phyloP scores from a whole-genome alignment of 805 yeast genomes.

The Wickerhamiella sorbophila region DNA sequence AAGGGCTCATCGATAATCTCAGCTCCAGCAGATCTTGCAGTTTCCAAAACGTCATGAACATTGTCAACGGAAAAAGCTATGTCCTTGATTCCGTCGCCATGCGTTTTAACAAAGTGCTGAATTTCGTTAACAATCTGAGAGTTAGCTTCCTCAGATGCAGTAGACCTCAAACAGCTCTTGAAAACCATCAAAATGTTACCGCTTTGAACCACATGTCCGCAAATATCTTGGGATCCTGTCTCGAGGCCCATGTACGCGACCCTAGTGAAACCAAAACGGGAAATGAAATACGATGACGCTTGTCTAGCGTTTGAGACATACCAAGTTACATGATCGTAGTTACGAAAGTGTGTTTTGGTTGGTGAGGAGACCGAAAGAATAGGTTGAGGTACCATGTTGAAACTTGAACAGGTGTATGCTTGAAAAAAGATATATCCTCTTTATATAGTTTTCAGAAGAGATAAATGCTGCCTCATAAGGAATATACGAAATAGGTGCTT shows the following conservation, averaged over 20 bases:
- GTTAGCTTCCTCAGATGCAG: conserved; percentile 20
- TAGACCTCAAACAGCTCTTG: conserved; percentile 26
- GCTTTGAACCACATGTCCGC: conserved; percentile 48
- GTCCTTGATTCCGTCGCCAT: conserved; percentile 75
- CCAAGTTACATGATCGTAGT: conserved; percentile 56
- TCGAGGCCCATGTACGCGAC: conserved; percentile 56
- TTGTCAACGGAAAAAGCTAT: conserved; percentile 50
- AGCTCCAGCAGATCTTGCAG: conserved; percentile 44
- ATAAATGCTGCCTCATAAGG: no score
- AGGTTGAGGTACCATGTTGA: neutral
- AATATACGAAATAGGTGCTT: no score
- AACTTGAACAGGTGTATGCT: no score
- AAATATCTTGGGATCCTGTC: conserved; percentile 41
- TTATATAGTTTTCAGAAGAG: no score
- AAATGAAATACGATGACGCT: conserved; percentile 40
- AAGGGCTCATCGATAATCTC: conserved; percentile 21
- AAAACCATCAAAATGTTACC: conserved; percentile 39
- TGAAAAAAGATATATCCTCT: no score
- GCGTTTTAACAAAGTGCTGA: conserved; percentile 35
- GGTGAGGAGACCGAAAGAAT: neutral
- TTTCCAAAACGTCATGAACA: conserved; percentile 31
- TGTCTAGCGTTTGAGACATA: conserved; percentile 62
- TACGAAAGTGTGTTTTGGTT: conserved; percentile 14
- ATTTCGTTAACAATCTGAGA: conserved; percentile 25
- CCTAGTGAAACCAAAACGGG: conserved; percentile 46